A percentile compares a stretch with the other conserved stretches of the same genome.
Conservation (phyloP, 2,329 filamentous ascomycete genomes). For the Talaromyces sp. region DNA sequence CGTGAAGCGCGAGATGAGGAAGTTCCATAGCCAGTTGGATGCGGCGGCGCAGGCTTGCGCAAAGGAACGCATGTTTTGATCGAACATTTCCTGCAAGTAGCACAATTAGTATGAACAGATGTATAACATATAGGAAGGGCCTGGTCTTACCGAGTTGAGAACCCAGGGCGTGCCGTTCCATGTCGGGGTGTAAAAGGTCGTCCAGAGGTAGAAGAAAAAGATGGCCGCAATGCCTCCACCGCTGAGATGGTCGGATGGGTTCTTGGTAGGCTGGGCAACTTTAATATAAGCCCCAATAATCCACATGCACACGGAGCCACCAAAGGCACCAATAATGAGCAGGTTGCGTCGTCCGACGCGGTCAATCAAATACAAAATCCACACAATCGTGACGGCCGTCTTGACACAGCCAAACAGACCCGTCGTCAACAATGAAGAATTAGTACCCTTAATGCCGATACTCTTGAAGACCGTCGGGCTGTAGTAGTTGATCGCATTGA, state of each 20-base stretch:
- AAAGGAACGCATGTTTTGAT: slow-evolving; percentile 58
- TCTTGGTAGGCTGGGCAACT: slow-evolving; percentile 24
- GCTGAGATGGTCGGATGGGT: slow-evolving; percentile 18
- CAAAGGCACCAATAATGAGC: slow-evolving; percentile 59
- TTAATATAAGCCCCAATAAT: slow-evolving; percentile 35
- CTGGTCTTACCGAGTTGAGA: slow-evolving; percentile 47
- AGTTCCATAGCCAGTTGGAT: slow-evolving; percentile 14
- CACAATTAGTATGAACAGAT: background rate
- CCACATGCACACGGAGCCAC: slow-evolving; percentile 47
- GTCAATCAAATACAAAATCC: slow-evolving; percentile 65
- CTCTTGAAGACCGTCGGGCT: slow-evolving; percentile 63
- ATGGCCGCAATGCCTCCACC: slow-evolving; percentile 39
- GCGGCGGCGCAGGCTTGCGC: slow-evolving; percentile 59
- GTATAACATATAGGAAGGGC: background rate
- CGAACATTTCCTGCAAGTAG: slow-evolving; percentile 56
- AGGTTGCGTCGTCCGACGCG: slow-evolving; percentile 57
- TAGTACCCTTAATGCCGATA: slow-evolving; percentile 58
- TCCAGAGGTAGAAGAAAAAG: slow-evolving; percentile 69
- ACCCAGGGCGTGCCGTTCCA: slow-evolving; percentile 76
- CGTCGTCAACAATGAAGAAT: slow-evolving; percentile 57
- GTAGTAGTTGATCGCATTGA: slow-evolving; percentile 79
- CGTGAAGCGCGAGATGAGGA: slow-evolving; percentile 16
- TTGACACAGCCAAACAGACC: slow-evolving; percentile 75
- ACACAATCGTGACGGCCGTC: slow-evolving; percentile 62
- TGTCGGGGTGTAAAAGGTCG: slow-evolving; percentile 63